Evolutionary conservation across 345 rosid genomes (phyloP), one percentile per base, ranked within the genome.

Genomic region (Eucalyptus erythrocorys): DNA sequence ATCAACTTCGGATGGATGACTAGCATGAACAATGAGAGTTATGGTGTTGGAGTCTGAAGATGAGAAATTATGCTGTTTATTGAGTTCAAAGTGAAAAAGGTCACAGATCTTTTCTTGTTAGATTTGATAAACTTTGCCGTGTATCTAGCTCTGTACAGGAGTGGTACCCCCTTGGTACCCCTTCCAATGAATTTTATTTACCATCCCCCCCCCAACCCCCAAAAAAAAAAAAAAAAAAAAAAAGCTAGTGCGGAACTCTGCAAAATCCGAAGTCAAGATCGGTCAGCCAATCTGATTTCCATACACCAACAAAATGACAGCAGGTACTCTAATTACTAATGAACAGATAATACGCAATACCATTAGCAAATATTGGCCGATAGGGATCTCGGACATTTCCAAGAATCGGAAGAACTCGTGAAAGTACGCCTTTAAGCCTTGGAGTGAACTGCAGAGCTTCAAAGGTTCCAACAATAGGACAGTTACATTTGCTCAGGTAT

Each of bases 391-490:
- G 94, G 87, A 96, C 96, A 92, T 94, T 97, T 89, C 99, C 99
- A 91, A 97, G 97, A 88, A 96, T 92, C 87, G 99, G 99, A 87
- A 92, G 90, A 91, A 97, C 95, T 89, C 98, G 95, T 91, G 98
- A 93, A 76, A 97, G 96, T 55, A 97, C 98, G 87, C 91, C 98
- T 93, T 97, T 97, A 92, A 96, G 93, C 88, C 96, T 95, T 86
- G 98, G 99, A 93, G 96, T 93, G 94, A 97, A 97, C 96, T 96
- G 98, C 93, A 93, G 93, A 91, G 98, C 99, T 97, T 95, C 93
- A 93, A 92, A 93, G 88, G 92, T 90, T 90, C 87, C 81, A 91
- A 92, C 87, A 85, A 86, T 43, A 26, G 80, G 53, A 87, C 26
- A 88, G 32, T 90, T 92, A 89, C 89, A 92, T 91, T 90, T 80